Evolutionary conservation across 2,329 filamentous ascomycete species (phyloP), one percentile per base, ranked within the genome.

Genomic region (Zasmidium citrigriseum): DNA sequence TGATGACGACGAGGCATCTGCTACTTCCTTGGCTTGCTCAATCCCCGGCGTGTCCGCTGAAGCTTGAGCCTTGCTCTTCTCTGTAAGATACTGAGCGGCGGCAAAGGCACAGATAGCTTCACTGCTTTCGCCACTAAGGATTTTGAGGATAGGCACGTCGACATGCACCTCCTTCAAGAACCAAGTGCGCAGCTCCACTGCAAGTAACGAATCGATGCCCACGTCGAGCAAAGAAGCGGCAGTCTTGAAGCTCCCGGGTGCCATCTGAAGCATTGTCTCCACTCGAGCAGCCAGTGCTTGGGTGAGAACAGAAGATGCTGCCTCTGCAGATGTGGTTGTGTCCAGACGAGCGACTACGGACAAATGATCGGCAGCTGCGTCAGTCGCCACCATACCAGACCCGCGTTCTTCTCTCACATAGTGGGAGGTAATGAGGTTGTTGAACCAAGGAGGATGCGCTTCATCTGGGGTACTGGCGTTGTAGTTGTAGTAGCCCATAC

Each of bases 111-210:
- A 62, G 20, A 64, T 58, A 11, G 29, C 48, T 14, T 56, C 54
- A 18, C 54, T 60, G 18, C 57, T 58, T 22, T 59, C 60, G 27
- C 62, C 60, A 18, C 60, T 54, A 10, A 64, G 20, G 2, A 83
- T 72, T 57, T 79, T 78, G 2, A 83, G 68, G 1, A 82, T 75
- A 0, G 79, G 77, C 0, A 83, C 72, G 47, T 83, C 76, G 0
- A 77, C 67, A 0, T 76, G 59, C 0, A 82, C 47, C 38, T 78
- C 70, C 54, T 80, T 79, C n/a, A 76, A 41, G 58, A 83, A 79
- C 81, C 81, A 84, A 2, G 76, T 68, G 0, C 80, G 76, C 2
- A 78, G 52, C 21, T 76, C 73, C 1, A 78, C 75, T 0, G 75
- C 73, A 12, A 76, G 54, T 1, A 78, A 61, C 1, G 75, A 77